phyloP scores from a whole-genome alignment of 495 filamentous ascomycete species.

The Talaromyces trachyspermus region DNA sequence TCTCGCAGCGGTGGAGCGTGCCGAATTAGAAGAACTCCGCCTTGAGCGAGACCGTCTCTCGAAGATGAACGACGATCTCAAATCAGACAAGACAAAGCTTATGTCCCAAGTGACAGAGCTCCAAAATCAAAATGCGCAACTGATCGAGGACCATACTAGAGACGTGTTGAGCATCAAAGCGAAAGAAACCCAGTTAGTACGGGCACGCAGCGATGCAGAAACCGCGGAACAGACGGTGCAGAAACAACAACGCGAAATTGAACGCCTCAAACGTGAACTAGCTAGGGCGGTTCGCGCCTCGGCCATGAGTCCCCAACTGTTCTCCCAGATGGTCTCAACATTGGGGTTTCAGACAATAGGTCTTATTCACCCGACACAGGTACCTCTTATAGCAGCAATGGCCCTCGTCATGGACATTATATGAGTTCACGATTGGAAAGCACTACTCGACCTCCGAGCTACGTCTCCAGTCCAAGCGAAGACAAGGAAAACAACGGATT shows the following conservation, averaged over 20 bases:
- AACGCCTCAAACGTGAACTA: slow-evolving; percentile 79
- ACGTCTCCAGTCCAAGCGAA: slow-evolving; percentile 65
- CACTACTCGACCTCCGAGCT: slow-evolving; percentile 51
- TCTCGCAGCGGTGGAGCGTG: slow-evolving; percentile 66
- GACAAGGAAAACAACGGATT: slow-evolving; percentile 67
- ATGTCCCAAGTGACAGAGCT: slow-evolving; percentile 77
- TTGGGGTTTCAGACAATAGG: slow-evolving; percentile 25
- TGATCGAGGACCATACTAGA: slow-evolving; percentile 95
- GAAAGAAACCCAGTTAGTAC: slow-evolving; percentile 94
- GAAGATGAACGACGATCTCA: slow-evolving; percentile 65
- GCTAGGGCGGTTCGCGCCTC: slow-evolving; percentile 38
- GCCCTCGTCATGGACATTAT: slow-evolving; percentile 28
- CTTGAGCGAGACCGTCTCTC: slow-evolving; percentile 69
- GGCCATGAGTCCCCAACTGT: slow-evolving; percentile 33
- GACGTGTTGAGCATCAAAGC: slow-evolving; percentile 95
- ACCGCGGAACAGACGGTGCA: slow-evolving; percentile 76
- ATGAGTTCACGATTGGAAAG: slow-evolving; percentile 35
- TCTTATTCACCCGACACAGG: slow-evolving; percentile 31
- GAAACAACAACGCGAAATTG: slow-evolving; percentile 79
- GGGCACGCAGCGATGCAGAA: slow-evolving; percentile 84
- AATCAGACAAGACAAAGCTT: slow-evolving; percentile 64
- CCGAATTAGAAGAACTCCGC: slow-evolving; percentile 84
- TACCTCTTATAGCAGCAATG: slow-evolving; percentile 22
- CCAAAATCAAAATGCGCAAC: slow-evolving; percentile 88
- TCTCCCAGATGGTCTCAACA: slow-evolving; percentile 24